Base-by-base conservation (phyloP, 2,329 filamentous ascomycete genomes). In the Calonectria montana region DNA sequence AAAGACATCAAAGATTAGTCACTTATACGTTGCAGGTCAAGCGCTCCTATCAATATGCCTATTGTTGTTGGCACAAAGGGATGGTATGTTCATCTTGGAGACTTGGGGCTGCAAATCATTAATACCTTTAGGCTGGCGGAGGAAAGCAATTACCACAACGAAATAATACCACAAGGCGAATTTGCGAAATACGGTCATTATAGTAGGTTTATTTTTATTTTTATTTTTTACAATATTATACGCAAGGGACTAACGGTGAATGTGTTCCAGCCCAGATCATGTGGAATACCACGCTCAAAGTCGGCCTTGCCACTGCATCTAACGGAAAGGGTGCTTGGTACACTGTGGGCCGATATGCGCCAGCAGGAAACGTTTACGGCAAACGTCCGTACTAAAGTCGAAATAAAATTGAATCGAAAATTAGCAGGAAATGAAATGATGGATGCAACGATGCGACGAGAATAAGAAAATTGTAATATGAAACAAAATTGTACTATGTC, bases 291-390 rank as follows among this genome's bases (percentile, higher is more conserved):
- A 79, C 81, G 16, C 81, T 73, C 53, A 81, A 79, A 63, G 64
- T 84, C 8, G 82, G 82, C 13, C 78, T 84, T 27, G 81, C 81
- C 4, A 65, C 76, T 2, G 79, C 77, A 1, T 74, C 68, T 21
- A 74, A 78, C 13, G 64, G 75, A 8, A 80, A 79, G 15, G 82
- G 82, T 1, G 79, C 70, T 6, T 84, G 75, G 73, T 77, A 81
- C 67, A 81, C 80, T 1, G 82, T 84, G 25, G 82, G 76, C 29
- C 78, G 82, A 47, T 84, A 84, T 71, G 77, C 78, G 2, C 78
- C 79, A 2, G 76, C 82, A 0, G 82, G 82, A 5, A 84, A 84
- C 67, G 65, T 74, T 18, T 73, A 72, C 43, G 81, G 81, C 9
- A 50, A 78, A 65, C 80, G 72, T 65, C 75, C 80, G 5, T 82